phyloP scores from a whole-genome alignment of 371 early-diverging fungal species.

The Nematocida parisii region DNA sequence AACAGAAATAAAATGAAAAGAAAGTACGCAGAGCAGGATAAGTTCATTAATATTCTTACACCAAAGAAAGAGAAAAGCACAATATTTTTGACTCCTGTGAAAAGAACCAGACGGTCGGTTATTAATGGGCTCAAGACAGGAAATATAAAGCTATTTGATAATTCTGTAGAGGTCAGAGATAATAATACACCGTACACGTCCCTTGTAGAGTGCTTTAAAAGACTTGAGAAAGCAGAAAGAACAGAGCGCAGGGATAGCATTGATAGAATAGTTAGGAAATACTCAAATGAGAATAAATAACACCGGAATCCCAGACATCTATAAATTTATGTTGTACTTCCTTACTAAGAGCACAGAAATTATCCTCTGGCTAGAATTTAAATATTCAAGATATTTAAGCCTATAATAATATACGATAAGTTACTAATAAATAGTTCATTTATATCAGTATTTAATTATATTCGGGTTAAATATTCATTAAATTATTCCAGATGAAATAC shows the following conservation, averaged over 20 bases:
- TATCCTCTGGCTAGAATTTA: no score
- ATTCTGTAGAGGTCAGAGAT: conserved; percentile 23
- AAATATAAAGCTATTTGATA: conserved; percentile 33
- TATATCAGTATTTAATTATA: no score
- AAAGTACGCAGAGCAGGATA: not conserved
- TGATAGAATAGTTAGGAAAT: conserved; percentile 30
- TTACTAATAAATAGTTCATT: no score
- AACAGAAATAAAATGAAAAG: not conserved
- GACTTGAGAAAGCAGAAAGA: conserved; percentile 11
- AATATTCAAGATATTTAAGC: no score
- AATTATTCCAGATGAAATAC: no score
- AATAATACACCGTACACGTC: conserved; percentile 22
- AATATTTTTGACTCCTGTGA: conserved; percentile 51
- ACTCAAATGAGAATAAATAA: conserved; percentile 1
- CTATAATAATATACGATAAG: no score
- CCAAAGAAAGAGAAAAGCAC: conserved; percentile 22
- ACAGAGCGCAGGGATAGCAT: conserved; percentile 49
- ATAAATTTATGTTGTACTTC: no score
- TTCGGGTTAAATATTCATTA: no score
- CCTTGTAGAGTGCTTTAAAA: conserved; percentile 51
- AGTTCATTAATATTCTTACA: conserved; percentile 44
- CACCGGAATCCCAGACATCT: not conserved
- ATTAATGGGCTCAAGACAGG: conserved; percentile 46
- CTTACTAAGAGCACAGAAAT: not conserved
- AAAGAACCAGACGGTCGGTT: conserved; percentile 34